phyloP scores from a whole-genome alignment of 169 alveolate genomes.

The Plasmodium knowlesi region DNA sequence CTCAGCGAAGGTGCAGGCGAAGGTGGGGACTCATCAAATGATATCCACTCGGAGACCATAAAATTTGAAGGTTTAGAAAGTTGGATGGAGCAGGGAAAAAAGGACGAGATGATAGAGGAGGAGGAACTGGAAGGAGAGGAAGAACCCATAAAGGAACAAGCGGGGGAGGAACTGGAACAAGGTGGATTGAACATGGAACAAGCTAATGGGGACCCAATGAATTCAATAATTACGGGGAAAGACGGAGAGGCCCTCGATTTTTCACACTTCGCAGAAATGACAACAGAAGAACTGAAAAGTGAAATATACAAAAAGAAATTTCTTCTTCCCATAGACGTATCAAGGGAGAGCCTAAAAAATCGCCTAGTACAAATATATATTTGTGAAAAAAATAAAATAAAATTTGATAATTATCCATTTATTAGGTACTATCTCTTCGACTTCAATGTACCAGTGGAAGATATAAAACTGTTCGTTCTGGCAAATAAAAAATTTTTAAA shows the following conservation, averaged over 20 bases:
- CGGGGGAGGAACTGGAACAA: not conserved
- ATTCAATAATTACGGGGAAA: not conserved
- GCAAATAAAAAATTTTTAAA: conserved; percentile 54
- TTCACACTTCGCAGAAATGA: conserved; percentile 28
- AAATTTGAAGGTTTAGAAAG: not conserved
- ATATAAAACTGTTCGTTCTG: conserved; percentile 39
- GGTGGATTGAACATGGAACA: not conserved
- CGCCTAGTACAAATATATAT: conserved; percentile 60
- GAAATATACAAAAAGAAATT: conserved; percentile 49
- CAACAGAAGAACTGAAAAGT: conserved; percentile 52
- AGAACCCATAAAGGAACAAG: not conserved
- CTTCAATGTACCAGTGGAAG: conserved; percentile 33
- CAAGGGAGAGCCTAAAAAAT: conserved; percentile 57
- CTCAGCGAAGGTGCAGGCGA: conserved; percentile 3
- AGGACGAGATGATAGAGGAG: not conserved
- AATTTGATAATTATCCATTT: conserved; percentile 64
- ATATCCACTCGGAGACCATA: not conserved
- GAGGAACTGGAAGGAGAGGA: not conserved
- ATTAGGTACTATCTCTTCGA: conserved; percentile 68
- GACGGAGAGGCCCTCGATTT: conserved; percentile 29
- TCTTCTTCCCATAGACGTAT: conserved; percentile 72
- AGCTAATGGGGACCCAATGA: not conserved
- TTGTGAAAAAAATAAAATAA: conserved; percentile 45
- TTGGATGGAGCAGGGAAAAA: not conserved
- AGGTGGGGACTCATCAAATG: not conserved